phyloP scores from a whole-genome alignment of 768 basidiomycete genomes.

The Boletales sp. region DNA sequence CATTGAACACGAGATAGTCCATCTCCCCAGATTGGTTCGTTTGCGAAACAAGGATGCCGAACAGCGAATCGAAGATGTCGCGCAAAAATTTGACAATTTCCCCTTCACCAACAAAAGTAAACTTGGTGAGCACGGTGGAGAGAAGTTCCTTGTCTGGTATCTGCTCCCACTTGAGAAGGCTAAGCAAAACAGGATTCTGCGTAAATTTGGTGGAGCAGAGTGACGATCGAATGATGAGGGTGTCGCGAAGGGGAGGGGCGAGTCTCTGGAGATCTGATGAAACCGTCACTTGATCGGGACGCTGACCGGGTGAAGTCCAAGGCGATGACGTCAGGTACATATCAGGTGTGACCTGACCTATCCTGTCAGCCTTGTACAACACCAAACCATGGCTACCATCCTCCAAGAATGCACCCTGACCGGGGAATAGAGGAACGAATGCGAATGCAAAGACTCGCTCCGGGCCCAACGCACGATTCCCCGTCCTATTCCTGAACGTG shows the following conservation, averaged over 20 bases:
- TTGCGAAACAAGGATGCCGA: conserved; percentile 77
- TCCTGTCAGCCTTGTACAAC: conserved; percentile 79
- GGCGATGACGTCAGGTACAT: conserved; percentile 72
- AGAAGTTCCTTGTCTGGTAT: conserved; percentile 62
- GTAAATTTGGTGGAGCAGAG: conserved; percentile 92
- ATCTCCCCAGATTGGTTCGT: conserved; percentile 74
- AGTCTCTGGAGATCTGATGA: conserved; percentile 60
- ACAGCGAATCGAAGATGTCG: conserved; percentile 90
- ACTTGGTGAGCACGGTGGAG: conserved; percentile 70
- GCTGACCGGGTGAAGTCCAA: conserved; percentile 52
- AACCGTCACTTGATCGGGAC: conserved; percentile 54
- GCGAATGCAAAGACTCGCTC: conserved; percentile 91
- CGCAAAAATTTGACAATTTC: conserved; percentile 93
- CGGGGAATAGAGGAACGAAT: conserved; percentile 82
- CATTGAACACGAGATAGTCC: conserved; percentile 85
- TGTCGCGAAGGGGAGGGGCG: conserved; percentile 72
- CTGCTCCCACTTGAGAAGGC: conserved; percentile 78
- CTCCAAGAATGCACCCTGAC: conserved; percentile 72
- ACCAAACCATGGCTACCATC: conserved; percentile 86
- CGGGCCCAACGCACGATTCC: conserved; percentile 42
- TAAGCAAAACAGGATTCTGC: conserved; percentile 81
- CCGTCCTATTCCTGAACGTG: conserved; percentile 78
- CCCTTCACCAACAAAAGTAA: conserved; percentile 90
- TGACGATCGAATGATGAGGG: conserved; percentile 78
- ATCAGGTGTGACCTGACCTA: conserved; percentile 56